These are phyloP conservation scores for Chytridiales sp. DNA, from an alignment of 371 early-diverging fungal species.

Conservation along the genomic window DNA sequence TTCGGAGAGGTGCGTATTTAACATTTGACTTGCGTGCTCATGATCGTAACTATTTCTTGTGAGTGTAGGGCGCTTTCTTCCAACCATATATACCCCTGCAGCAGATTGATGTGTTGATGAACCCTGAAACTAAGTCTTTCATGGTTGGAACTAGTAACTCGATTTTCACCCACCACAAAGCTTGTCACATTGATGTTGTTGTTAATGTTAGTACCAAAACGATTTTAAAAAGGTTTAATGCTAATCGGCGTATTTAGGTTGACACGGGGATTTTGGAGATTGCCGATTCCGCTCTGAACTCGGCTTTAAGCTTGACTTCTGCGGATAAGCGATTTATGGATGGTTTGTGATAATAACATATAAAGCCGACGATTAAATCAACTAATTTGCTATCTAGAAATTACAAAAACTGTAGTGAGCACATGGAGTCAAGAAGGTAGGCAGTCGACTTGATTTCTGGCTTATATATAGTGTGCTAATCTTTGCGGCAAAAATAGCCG, in stretches of 20 bases:
- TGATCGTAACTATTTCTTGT: neutral
- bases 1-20: conserved; percentile 62
- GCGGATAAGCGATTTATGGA: conserved; percentile 55
- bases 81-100: conserved; percentile 85
- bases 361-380: neutral
- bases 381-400: conserved; percentile 31
- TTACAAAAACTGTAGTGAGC: conserved; percentile 35
- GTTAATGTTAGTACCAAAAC: conserved; percentile 58
- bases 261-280: conserved; percentile 75
- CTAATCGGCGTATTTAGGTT: conserved; percentile 38
- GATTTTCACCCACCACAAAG: conserved; percentile 74
- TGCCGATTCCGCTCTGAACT: conserved; percentile 57
- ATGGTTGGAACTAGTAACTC: conserved; percentile 78
- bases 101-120: conserved; percentile 73
- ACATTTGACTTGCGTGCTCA: neutral
- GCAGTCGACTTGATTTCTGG: neutral
- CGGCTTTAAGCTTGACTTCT: conserved; percentile 35
- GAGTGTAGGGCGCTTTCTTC: conserved; percentile 66
- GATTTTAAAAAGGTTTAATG: neutral
- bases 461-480: too few species aligned
- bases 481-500: conserved; percentile 7
- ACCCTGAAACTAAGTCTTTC: conserved; percentile 66
- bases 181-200: conserved; percentile 70
- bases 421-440: conserved; percentile 60
- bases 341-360: conserved; percentile 21